These are phyloP conservation scores for Emydomyces testavorans DNA, from an alignment of 2,329 filamentous ascomycete species.

Conservation along the genomic window DNA sequence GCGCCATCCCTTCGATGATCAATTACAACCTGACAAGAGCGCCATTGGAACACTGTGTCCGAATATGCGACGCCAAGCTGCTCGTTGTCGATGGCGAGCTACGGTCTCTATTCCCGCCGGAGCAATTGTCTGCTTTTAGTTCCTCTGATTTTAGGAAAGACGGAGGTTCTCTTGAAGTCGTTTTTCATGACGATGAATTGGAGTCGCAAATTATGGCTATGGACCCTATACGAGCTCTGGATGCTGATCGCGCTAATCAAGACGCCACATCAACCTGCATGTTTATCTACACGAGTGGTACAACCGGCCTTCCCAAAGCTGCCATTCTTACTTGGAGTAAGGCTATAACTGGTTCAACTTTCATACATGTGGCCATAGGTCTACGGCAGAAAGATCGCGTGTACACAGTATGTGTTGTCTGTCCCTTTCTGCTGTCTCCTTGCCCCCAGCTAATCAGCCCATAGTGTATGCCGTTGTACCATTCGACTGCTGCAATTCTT, in stretches of 20 bases:
- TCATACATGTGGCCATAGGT: slow-evolving; percentile 46
- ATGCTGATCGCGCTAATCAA: slow-evolving; percentile 45
- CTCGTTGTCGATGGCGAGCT: slow-evolving; percentile 61
- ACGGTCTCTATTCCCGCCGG: slow-evolving; percentile 38
- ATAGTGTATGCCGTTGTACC: slow-evolving; percentile 79
- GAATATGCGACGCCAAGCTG: slow-evolving; percentile 53
- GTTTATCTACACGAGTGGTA: slow-evolving; percentile 77
- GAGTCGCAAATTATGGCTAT: slow-evolving; percentile 45
- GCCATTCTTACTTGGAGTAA: slow-evolving; percentile 67
- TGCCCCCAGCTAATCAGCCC: slow-evolving; percentile 11
- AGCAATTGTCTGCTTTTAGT: slow-evolving; percentile 33
- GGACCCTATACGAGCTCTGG: slow-evolving; percentile 46
- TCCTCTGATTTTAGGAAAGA: slow-evolving; percentile 30
- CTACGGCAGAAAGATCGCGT: slow-evolving; percentile 55
- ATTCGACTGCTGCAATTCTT: slow-evolving; percentile 64
- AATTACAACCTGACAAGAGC: slow-evolving; percentile 72
- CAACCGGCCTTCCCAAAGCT: slow-evolving; percentile 71
- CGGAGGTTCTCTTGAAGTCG: slow-evolving; percentile 44
- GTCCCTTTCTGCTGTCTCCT: not conserved
- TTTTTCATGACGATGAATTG: slow-evolving; percentile 49
- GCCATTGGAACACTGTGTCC: slow-evolving; percentile 62
- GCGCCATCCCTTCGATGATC: slow-evolving; percentile 72
- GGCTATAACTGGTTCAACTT: slow-evolving; percentile 42
- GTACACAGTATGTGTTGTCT: slow-evolving; percentile 52
- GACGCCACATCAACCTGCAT: slow-evolving; percentile 50